Conservation (phyloP, 1,284 basidiomycete genomes). For the Bjerkandera adusta region DNA sequence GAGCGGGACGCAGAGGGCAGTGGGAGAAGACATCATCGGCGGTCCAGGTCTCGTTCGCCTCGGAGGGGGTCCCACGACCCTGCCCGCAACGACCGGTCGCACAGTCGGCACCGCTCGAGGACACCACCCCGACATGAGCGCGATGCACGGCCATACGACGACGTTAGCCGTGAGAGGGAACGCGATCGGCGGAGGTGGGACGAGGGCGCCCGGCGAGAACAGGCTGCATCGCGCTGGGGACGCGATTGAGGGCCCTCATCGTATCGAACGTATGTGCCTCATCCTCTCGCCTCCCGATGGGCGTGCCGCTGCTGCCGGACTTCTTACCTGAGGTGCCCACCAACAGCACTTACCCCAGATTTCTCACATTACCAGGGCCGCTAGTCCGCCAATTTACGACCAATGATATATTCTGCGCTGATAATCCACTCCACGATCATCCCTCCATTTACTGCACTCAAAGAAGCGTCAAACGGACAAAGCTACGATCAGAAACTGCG, state of each 20-base stretch:
- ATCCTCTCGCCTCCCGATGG: no score
- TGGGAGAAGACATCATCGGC: slow-evolving; percentile 15
- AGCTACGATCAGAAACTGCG: no score
- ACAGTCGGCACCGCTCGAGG: slow-evolving; percentile 11
- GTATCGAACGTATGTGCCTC: not conserved
- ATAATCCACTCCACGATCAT: no score
- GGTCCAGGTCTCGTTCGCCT: slow-evolving; percentile 45
- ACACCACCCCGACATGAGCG: slow-evolving; percentile 25
- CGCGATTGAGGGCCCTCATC: slow-evolving; percentile 23
- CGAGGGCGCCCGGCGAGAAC: slow-evolving; percentile 37
- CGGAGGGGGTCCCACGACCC: slow-evolving; percentile 17
- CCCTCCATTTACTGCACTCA: no score
- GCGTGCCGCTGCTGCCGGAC: no score
- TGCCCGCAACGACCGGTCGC: slow-evolving; percentile 3
- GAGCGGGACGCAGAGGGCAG: slow-evolving; percentile 28
- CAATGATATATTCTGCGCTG: no score
- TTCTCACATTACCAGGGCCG: no score
- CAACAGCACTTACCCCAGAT: no score
- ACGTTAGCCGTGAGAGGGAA: slow-evolving; percentile 44
- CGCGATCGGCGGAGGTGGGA: slow-evolving; percentile 55
- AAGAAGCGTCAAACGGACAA: no score
- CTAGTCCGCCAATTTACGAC: no score
- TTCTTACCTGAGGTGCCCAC: no score
- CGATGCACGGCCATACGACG: slow-evolving; percentile 33
- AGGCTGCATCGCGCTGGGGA: slow-evolving; percentile 25